Base-by-base conservation (phyloP, 352 stramenopile genomes). In the Pythium dissotocum region DNA sequence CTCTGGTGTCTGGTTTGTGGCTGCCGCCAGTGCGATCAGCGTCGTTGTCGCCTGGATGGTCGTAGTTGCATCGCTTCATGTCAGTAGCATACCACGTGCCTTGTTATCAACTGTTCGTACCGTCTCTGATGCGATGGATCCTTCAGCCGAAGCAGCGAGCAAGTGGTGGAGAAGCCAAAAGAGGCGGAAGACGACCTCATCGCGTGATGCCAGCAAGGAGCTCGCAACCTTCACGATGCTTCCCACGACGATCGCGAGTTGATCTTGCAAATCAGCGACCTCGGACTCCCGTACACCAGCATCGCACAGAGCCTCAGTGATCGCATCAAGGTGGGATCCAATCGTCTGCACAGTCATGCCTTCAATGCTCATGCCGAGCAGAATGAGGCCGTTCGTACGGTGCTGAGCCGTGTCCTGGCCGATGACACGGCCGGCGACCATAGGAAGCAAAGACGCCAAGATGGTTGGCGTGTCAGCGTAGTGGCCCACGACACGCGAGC, bases 81-180 rank as follows among this genome's bases (percentile, higher is more conserved):
- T 64, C 24, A 63, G 24, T 30, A 58, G 32, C 18, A 2, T n/a
- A 10, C 16, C 21, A 14, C 6, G 12, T 14, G 7, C n/a, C 6
- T 1, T 32, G n/a, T 14, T 53, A 2, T 53, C 55, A 3, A 46
- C 10, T 10, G 24, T 18, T 30, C 42, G 16, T 56, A 91, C 87
- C 71, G 75, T 84, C 67, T 91, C 76, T 40, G 76, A 73, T 0
- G 87, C 82, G 57, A 80, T 44, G 2, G 83, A 90, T 0, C 65
- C 61, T 30, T 91, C 79, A 0, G 75, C 59, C 9, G 87, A 77
- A 8, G 79, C 77, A 3, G 87, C 85, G 5, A 95, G 64, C 9
- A 95, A 61, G 61, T 93, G 82, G 40, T 75, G 93, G 40, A 95
- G 69, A 13, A 95, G 77, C 87, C 87, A 94, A 48, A 95, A 94